phyloP scores from a whole-genome alignment of 352 stramenopile species.

The Pythium rhizo-oryzae region DNA sequence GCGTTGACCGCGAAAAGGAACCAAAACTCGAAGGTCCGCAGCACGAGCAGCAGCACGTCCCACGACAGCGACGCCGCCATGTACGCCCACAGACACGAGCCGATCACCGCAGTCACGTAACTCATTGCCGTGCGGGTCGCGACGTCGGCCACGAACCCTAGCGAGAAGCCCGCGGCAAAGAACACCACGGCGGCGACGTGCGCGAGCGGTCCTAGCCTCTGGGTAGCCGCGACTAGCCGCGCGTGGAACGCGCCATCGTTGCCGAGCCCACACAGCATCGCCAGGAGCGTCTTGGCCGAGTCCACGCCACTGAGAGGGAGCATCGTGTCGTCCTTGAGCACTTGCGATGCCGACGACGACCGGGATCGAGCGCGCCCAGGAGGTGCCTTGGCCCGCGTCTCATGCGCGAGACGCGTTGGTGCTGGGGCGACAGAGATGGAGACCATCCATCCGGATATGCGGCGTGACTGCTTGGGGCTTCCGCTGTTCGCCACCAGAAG shows the following conservation, averaged over 20 bases:
- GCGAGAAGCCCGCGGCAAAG: neutral
- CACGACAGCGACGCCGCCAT: constrained; percentile 6
- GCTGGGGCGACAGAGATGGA: no score
- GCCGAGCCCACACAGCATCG: neutral
- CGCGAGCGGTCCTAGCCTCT: neutral
- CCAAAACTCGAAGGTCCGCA: constrained; percentile 11
- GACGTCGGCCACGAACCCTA: neutral
- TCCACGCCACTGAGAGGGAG: neutral
- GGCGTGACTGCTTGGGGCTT: no score
- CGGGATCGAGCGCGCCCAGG: no score
- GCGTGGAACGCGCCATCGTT: constrained; percentile 9
- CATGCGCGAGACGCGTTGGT: no score
- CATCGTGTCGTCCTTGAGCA: constrained; percentile 10
- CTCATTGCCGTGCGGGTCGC: neutral
- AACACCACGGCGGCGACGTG: neutral
- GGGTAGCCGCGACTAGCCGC: neutral
- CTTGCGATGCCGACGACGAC: no score
- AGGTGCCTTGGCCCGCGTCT: no score
- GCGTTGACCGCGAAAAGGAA: constrained; percentile 12
- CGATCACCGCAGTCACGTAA: neutral
- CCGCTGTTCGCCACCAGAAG: no score
- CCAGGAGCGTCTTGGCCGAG: neutral
- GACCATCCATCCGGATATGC: no score
- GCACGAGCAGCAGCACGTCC: neutral
- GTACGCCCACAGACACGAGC: neutral